Conservation (phyloP, 2,329 filamentous ascomycete species). For the Sordariomycetes sp. region DNA sequence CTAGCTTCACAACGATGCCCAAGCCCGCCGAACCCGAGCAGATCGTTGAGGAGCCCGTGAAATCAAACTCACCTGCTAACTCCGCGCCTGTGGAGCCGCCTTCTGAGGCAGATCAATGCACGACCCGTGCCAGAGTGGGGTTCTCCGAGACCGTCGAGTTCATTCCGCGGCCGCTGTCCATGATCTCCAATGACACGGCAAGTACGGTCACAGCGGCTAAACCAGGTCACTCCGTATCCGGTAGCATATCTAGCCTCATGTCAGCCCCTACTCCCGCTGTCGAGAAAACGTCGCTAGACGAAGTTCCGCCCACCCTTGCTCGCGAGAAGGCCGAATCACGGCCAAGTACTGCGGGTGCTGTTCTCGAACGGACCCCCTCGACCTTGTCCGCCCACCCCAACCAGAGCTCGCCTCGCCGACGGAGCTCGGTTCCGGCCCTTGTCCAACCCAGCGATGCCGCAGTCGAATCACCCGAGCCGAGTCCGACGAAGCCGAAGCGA, state of each 20-base stretch:
- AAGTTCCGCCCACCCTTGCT: slow-evolving; percentile 27
- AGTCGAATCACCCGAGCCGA: slow-evolving; percentile 27
- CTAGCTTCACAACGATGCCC: slow-evolving; percentile 2
- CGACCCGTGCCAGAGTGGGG: slow-evolving; percentile 56
- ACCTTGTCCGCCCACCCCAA: slow-evolving; percentile 5
- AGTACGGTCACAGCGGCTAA: slow-evolving; percentile 58
- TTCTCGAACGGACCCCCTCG: slow-evolving; percentile 40
- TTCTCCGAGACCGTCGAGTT: slow-evolving; percentile 80
- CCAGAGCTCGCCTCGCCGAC: slow-evolving; percentile 31
- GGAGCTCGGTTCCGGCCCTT: slow-evolving; percentile 50
- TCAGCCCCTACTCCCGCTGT: slow-evolving; percentile 34
- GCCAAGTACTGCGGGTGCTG: slow-evolving; percentile 62
- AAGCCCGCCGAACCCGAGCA: slow-evolving; percentile 9
- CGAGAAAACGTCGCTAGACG: slow-evolving; percentile 23
- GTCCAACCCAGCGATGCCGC: slow-evolving; percentile 23
- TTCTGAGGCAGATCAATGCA: slow-evolving; percentile 19
- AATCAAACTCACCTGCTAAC: neutral
- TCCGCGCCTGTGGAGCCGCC: neutral
- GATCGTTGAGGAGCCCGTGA: neutral
- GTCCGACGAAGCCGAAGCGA: slow-evolving; percentile 42
- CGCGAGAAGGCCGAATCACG: slow-evolving; percentile 36
- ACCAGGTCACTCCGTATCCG: slow-evolving; percentile 61
- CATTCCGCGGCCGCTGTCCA: slow-evolving; percentile 70
- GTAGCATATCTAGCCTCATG: slow-evolving; percentile 69
- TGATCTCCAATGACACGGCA: slow-evolving; percentile 76